Conservation (phyloP, 1,284 basidiomycete genomes). For the Ceratobasidium sp. region DNA sequence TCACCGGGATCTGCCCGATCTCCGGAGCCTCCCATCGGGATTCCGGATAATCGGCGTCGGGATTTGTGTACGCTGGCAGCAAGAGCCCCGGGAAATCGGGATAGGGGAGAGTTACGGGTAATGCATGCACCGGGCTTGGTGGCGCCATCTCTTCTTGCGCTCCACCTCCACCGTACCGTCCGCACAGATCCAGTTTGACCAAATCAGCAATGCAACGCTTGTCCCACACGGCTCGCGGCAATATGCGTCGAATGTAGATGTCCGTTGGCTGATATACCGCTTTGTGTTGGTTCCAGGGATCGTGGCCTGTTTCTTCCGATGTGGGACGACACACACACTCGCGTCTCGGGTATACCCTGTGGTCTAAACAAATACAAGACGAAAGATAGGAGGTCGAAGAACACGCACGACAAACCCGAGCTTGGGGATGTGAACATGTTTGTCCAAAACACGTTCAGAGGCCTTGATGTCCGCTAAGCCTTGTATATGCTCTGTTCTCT, state of each 20-base stretch:
- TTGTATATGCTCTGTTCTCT: background rate
- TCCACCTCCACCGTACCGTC: background rate
- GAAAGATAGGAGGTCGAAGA: background rate
- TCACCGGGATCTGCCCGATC: constrained; percentile 28
- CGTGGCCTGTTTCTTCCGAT: constrained; percentile 5
- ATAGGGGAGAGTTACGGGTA: background rate
- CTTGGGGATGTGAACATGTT: background rate
- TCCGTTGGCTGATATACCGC: background rate
- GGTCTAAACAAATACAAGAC: background rate
- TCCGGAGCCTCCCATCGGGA: background rate
- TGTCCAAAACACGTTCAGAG: constrained; percentile 34
- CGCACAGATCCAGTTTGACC: background rate
- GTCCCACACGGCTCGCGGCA: background rate
- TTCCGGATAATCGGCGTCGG: background rate
- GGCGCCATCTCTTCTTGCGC: background rate
- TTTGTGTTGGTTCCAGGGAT: background rate
- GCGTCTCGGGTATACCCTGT: constrained; percentile 15
- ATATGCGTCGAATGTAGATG: background rate
- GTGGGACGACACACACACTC: too few relatives aligned
- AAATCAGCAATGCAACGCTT: background rate
- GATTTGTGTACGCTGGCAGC: background rate
- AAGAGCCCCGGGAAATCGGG: background rate
- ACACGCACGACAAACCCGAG: background rate
- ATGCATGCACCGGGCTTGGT: constrained; percentile 3
- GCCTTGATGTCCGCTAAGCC: constrained; percentile 34